Conservation (phyloP, 2,329 filamentous ascomycete genomes). For the Pestalotiopsis sp. region DNA sequence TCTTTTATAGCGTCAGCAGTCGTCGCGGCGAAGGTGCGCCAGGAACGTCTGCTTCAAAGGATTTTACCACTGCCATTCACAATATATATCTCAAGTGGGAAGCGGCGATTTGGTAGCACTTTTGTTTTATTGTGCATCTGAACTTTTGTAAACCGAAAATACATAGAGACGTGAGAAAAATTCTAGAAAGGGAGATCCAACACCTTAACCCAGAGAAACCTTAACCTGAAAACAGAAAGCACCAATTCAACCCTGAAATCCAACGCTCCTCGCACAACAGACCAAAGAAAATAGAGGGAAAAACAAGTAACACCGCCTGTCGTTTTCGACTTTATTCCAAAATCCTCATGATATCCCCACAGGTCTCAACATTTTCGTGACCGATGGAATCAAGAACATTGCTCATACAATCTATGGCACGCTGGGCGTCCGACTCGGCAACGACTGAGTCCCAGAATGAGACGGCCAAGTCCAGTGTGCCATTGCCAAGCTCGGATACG, state of each 20-base stretch:
- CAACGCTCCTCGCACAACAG: neutral
- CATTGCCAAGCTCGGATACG: slow-evolving; percentile 12
- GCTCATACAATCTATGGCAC: slow-evolving; percentile 5
- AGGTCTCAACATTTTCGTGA: neutral
- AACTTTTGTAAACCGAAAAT: neutral
- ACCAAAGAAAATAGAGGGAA: neutral
- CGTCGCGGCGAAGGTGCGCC: too few species aligned
- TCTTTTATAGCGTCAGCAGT: too few species aligned
- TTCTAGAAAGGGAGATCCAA: neutral
- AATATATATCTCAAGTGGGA: too few species aligned
- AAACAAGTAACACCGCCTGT: too few species aligned
- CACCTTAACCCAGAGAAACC: neutral
- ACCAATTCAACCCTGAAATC: neutral
- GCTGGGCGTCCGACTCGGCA: slow-evolving; percentile 2
- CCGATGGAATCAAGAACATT: slow-evolving; percentile 10
- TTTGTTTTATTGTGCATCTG: neutral
- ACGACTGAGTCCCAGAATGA: slow-evolving; percentile 13
- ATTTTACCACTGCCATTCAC: too few species aligned
- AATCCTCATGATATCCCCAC: neutral
- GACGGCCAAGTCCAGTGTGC: slow-evolving; percentile 10
- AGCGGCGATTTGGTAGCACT: neutral
- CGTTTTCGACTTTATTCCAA: neutral
- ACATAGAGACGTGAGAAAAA: neutral
- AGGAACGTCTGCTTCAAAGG: too few species aligned
- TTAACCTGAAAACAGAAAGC: neutral